Base-by-base conservation (phyloP, 176 grass and related monocot genomes). In the Oryza glumipatula region DNA sequence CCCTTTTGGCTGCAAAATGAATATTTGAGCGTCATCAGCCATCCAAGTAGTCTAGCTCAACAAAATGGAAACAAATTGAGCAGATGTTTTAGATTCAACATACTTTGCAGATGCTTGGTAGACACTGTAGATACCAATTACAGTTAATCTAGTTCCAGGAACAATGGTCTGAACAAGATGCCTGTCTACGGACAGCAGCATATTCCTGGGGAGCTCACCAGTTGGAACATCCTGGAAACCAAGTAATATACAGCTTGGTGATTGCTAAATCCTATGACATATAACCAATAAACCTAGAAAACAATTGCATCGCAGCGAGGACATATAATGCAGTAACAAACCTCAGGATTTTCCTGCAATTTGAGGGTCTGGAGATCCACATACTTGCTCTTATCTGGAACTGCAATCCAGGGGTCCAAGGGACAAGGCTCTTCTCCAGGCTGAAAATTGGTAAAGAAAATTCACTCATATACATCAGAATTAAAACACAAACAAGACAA, bases 301-400 rank as follows among this genome's bases (percentile, higher is more conserved):
- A 73, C 0, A 17, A 36, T 11, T 9, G 15, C 22, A 66, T 11
- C 45, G 9, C 14, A 81, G 23, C 24, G 67, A 85, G 56, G 23
- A 58, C 14, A 70, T 44, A 46, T 14, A 33, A 17, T 23, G 63
- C 35, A 73, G 38, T 44, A 83, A 67, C 89, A 13, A 77, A 99
- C 96, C 96, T 96, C 96, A 1, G 96, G 96, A 84, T 99, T 99
- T 88, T 99, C 96, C 78, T 99, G 96, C 88, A 99, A 45, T 61
- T 99, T 99, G 56, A 99, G 83, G 35, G 96, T 96, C 77, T 96
- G 96, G 8, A 99, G 89, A 80, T 99, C 93, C 19, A 99, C 96
- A 88, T 99, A 99, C 71, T 96, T 99, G 91, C 96, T 96, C 86
- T 99, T 99, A 68, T 96, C 96, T n/a, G 96, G 96, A 32, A 92